Evolutionary conservation across 441 rosid genomes (phyloP), one percentile per base, ranked within the genome.

Genomic region (Syzygium syzygioides): DNA sequence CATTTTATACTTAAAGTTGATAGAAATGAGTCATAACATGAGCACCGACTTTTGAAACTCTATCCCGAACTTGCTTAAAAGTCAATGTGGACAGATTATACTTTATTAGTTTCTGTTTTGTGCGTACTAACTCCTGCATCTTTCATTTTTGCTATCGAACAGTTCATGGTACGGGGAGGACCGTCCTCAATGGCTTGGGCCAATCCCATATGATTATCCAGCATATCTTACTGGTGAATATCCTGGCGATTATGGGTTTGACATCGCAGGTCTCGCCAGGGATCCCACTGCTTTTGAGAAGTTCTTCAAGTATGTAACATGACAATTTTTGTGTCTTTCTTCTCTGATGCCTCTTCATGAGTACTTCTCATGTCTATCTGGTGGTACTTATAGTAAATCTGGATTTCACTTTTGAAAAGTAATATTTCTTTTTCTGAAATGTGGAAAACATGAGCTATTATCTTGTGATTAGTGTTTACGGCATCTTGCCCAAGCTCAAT

Each of bases 131-230:
- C 18, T 23, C n/a, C 12, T 15, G 19, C 10, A 30, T 12, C 48
- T 85, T 85, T 88, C 64, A 45, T 45, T 55, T 41, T 25, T 55
- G 76, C 79, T 60, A 76, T 76, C 14, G 4, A 54, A 86, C 96
- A 97, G 98, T 93, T 89, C 89, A 86, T 96, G 99, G 98, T 96
- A 97, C 80, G 99, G 99, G 86, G 94, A 95, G 90, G 94, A 91
- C 52, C 96, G 99, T 68, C 99, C 99, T 2, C 95, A 96, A 62
- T 97, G 99, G 99, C 97, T 97, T 91, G 99, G 99, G 90, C 98
- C 99, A 68, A 92, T 97, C 88, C 95, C 97, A 19, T 97, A 92
- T 89, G 93, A 94, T 66, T 97, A 96, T 87, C 99, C 99, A 15
- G 57, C 92, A 26, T 89, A 97, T 91, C 98, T 97, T 55, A 92